Base-by-base conservation (phyloP, 352 stramenopile genomes). In the Chrysophaeum taylorii region DNA sequence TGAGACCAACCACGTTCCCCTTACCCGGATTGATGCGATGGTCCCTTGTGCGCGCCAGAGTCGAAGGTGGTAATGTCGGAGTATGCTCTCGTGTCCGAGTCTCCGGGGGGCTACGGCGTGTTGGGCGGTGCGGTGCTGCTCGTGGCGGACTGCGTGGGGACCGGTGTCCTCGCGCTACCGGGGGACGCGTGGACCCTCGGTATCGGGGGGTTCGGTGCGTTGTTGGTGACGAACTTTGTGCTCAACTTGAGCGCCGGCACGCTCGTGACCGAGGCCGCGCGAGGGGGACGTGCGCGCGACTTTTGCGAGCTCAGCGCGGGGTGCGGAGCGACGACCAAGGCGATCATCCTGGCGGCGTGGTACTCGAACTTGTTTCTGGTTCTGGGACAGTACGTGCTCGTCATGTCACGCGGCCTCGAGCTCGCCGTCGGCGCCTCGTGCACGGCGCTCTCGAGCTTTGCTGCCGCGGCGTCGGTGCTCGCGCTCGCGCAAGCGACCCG, bases 311-410 rank as follows among this genome's bases (percentile, higher is more conserved):
- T 63, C 27, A 31, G 27, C 7, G 12, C 15, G 7, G 25, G 7
- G 4, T 7, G 36, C 33, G n/a, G 33, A 15, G 52, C 52, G 27
- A 2, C 9, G 7, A 9, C 33, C 27, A 25, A 31, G 2, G 52
- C n/a, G 9, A 2, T 79, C 16, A 76, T 87, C 45, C 77, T 80
- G 39, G 25, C 68, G 23, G 71, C 82, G 14, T 87, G 79, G 62
- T 85, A 85, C 69, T 53, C 63, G 35, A 87, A 87, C 43, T 73
- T 85, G 5, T 83, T 85, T 70, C 60, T 87, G 48, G 78, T 87
- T 18, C 67, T 87, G 39, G 79, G 74, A 25, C 74, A 84, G 68
- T 84, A 84, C 64, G 79, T 81, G 36, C 41, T 84, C 23, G 81
- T 86, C 36, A 87, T 87, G 81, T 76, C 70, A 39, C 78, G 84